phyloP scores from a whole-genome alignment of 345 rosid genomes.

The Linum tenue region DNA sequence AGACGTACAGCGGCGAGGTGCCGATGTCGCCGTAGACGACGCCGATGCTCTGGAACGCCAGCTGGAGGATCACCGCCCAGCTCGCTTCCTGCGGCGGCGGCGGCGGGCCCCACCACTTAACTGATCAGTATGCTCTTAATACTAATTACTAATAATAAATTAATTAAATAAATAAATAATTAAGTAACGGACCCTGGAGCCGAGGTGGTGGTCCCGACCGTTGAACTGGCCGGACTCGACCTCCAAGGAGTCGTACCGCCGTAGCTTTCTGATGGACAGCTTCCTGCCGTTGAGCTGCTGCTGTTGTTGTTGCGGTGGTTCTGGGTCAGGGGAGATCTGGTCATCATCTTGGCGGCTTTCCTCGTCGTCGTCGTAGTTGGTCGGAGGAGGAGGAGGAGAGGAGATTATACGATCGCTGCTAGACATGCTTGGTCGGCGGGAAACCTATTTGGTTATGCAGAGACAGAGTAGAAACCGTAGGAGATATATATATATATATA shows the following conservation, averaged over 20 bases:
- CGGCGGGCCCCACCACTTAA: neutral
- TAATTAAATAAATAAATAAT: neutral
- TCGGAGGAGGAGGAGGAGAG: too few species aligned
- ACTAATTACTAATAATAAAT: neutral
- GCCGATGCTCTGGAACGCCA: constrained; percentile 60
- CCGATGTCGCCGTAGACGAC: constrained; percentile 53
- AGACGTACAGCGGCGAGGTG: constrained; percentile 54
- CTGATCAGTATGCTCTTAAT: neutral
- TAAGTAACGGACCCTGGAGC: constrained; percentile 20
- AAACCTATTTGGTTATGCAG: too few species aligned
- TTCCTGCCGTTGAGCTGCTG: constrained; percentile 14
- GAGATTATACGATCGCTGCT: too few species aligned
- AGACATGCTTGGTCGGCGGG: too few species aligned
- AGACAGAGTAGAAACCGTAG: too few species aligned
- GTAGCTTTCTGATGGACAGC: constrained; percentile 19
- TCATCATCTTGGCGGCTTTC: too few species aligned
- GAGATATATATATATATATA: too few species aligned
- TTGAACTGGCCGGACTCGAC: constrained; percentile 29
- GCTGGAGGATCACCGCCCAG: constrained; percentile 31
- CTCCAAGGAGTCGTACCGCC: constrained; percentile 35
- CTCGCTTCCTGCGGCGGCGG: constrained; percentile 2
- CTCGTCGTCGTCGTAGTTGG: too few species aligned
- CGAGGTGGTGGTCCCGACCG: constrained; percentile 4
- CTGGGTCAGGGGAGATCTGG: too few species aligned
- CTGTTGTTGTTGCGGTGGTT: too few species aligned